Conservation (phyloP, 1,284 basidiomycete species). For the Caloboletus firmus region DNA sequence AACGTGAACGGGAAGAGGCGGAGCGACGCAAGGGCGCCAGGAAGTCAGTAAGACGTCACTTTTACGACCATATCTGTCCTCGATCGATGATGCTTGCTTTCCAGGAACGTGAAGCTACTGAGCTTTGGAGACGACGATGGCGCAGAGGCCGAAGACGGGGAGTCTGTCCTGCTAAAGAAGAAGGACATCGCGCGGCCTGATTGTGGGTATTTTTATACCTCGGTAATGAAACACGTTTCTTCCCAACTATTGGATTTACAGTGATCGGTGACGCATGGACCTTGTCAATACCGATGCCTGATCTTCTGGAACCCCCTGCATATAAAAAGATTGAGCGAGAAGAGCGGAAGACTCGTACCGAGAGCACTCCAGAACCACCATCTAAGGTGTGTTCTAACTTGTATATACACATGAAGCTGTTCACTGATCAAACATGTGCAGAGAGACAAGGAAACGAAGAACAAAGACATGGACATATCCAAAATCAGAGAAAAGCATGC, state of each 20-base stretch:
- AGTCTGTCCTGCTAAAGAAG: slow-evolving; percentile 56
- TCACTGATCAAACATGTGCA: neutral
- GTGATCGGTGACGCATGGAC: slow-evolving; percentile 52
- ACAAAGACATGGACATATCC: slow-evolving; percentile 53
- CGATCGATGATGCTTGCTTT: neutral
- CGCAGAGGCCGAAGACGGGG: slow-evolving; percentile 49
- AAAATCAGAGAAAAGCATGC: slow-evolving; percentile 76
- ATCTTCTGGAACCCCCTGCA: slow-evolving; percentile 15
- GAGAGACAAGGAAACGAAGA: slow-evolving; percentile 41
- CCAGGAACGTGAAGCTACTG: slow-evolving; percentile 81
- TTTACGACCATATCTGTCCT: neutral
- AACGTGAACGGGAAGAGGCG: slow-evolving; percentile 75
- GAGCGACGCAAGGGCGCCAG: slow-evolving; percentile 75
- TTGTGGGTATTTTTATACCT: slow-evolving; percentile 47
- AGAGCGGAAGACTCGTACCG: slow-evolving; percentile 2
- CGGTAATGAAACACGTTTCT: neutral
- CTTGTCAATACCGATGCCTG: slow-evolving; percentile 26
- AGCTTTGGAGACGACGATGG: slow-evolving; percentile 87
- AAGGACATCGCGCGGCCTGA: slow-evolving; percentile 81
- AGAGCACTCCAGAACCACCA: neutral
- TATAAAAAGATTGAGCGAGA: slow-evolving; percentile 17
- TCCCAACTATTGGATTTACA: slow-evolving; percentile 27
- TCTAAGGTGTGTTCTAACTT: slow-evolving; percentile 19
- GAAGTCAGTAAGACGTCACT: slow-evolving; percentile 55
- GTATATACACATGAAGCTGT: neutral